phyloP scores from a whole-genome alignment of 352 stramenopile species.

The Pythium scleroteichum region DNA sequence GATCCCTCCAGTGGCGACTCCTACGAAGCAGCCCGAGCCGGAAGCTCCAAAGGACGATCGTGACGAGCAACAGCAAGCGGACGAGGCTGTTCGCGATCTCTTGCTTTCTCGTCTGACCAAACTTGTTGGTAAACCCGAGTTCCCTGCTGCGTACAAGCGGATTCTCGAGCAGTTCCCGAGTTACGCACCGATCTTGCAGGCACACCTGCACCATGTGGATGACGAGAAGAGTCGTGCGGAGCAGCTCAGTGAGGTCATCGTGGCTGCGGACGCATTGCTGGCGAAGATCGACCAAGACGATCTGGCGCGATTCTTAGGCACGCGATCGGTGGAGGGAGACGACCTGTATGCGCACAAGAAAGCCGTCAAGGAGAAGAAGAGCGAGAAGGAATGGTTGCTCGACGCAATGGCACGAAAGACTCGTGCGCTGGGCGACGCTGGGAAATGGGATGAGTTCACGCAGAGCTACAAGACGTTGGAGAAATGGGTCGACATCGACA shows the following conservation, averaged over 20 bases:
- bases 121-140: slow-evolving; percentile 58
- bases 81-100: slow-evolving; percentile 72
- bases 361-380: slow-evolving; percentile 65
- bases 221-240: no score
- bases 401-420: slow-evolving; percentile 60
- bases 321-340: slow-evolving; percentile 48
- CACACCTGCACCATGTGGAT: no score
- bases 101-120: slow-evolving; percentile 58
- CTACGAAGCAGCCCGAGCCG: slow-evolving; percentile 52
- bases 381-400: slow-evolving; percentile 54
- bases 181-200: slow-evolving; percentile 14
- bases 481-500: slow-evolving; percentile 70
- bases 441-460: slow-evolving; percentile 52
- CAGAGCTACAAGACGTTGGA: slow-evolving; percentile 43
- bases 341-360: slow-evolving; percentile 51
- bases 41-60: slow-evolving; percentile 62
- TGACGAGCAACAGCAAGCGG: slow-evolving; percentile 52
- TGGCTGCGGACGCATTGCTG: slow-evolving; percentile 51
- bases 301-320: slow-evolving; percentile 69
- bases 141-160: slow-evolving; percentile 47
- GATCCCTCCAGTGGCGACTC: slow-evolving; percentile 46
- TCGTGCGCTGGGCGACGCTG: slow-evolving; percentile 53
- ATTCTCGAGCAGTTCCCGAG: slow-evolving; percentile 50
- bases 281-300: slow-evolving; percentile 54
- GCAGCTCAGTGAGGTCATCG: slow-evolving; percentile 34